Evolutionary conservation across 352 stramenopile genomes (phyloP).

Genomic region (Saprolegnia parasitica): DNA sequence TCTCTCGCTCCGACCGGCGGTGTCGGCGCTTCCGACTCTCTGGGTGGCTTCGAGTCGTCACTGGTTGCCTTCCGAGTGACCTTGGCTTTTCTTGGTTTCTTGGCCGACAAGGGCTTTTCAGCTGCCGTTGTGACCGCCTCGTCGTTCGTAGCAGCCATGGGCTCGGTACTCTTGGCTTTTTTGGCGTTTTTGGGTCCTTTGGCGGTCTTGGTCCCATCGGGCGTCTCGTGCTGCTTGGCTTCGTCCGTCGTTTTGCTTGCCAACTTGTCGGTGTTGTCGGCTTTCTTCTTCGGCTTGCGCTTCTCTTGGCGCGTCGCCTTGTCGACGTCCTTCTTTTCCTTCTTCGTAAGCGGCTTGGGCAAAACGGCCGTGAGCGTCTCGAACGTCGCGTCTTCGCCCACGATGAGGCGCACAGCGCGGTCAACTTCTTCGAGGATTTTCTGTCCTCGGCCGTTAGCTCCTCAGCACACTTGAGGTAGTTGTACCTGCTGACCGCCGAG

Average conservation of each 20-base stretch:
- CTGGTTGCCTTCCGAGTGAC: too few species aligned
- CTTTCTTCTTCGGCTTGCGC: slow-evolving; percentile 15
- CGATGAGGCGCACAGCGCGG: slow-evolving; percentile 50
- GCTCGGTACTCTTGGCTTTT: too few species aligned
- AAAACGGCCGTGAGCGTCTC: background rate
- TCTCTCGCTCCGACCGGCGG: too few species aligned
- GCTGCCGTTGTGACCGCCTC: too few species aligned
- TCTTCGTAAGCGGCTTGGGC: background rate
- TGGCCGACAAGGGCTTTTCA: too few species aligned
- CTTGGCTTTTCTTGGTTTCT: too few species aligned
- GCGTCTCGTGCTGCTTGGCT: background rate
- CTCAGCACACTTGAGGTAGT: background rate
- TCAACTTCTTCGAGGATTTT: slow-evolving; percentile 59
- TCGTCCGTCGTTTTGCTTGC: background rate
- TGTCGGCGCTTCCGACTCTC: too few species aligned
- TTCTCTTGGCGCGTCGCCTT: slow-evolving; percentile 4
- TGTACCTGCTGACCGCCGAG: slow-evolving; percentile 46
- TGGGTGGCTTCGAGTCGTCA: too few species aligned
- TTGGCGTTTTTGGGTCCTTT: too few species aligned
- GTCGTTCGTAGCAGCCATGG: too few species aligned
- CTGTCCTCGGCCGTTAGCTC: slow-evolving; percentile 14
- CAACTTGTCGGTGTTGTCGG: background rate
- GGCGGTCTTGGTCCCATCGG: too few species aligned
- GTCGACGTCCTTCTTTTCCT: slow-evolving; percentile 7
- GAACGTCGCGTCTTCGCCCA: slow-evolving; percentile 15